Conservation (phyloP, 768 basidiomycete genomes). For the Cystofilobasidium capitatum region DNA sequence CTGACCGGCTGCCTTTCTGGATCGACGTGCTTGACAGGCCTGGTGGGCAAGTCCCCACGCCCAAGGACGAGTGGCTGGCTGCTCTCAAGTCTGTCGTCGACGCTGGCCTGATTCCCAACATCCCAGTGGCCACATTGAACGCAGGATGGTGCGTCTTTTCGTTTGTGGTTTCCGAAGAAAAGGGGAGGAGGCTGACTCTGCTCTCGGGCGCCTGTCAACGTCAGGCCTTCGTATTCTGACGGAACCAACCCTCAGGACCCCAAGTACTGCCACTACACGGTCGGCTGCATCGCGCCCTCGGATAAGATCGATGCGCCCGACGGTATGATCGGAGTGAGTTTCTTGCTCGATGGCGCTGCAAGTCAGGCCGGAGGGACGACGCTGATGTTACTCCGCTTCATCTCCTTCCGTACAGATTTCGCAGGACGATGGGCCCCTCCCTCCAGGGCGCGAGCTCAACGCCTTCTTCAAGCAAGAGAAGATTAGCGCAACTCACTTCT, state of each 20-base stretch:
- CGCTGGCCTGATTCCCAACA: conserved; percentile 62
- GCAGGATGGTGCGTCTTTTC: conserved; percentile 29
- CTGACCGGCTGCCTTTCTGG: too few species aligned
- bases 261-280: not conserved
- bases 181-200: not conserved
- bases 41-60: not conserved
- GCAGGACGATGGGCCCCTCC: conserved; percentile 73
- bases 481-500: conserved; percentile 43
- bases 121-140: conserved; percentile 47
- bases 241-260: not conserved
- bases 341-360: not conserved
- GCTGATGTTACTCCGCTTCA: conserved; percentile 15
- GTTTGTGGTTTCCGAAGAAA: not conserved
- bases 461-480: conserved; percentile 59
- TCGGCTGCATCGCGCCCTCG: conserved; percentile 25
- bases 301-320: conserved; percentile 68
- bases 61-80: conserved; percentile 52
- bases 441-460: conserved; percentile 46
- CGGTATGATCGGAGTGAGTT: conserved; percentile 48
- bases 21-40: too few species aligned
- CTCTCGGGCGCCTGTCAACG: too few species aligned
- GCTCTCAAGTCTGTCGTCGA: conserved; percentile 59
- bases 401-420: conserved; percentile 40
- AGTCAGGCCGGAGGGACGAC: not conserved
- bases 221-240: not conserved